Percentiles rank a stretch among this genome's conserved stretches.
Evolutionary conservation across 1,284 basidiomycete genomes (phyloP).

Genomic region (Irpex sp.): DNA sequence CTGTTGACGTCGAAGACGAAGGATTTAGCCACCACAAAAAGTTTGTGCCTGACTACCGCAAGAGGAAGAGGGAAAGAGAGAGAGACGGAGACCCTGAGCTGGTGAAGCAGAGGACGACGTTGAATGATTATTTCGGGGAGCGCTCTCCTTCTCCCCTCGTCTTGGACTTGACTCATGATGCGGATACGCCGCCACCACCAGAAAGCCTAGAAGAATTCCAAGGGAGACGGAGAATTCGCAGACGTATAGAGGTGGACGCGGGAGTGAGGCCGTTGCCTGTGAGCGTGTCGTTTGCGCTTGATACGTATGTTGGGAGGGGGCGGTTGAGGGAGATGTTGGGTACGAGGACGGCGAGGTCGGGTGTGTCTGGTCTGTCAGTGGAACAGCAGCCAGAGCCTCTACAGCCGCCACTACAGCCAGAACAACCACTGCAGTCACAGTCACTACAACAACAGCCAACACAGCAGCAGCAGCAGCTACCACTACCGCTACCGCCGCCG

Average conservation of each 20-base stretch:
- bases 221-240: background rate
- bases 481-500: background rate
- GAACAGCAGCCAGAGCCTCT: too few relatives aligned
- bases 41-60: background rate
- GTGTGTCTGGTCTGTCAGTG: background rate
- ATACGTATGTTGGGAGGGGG: slow-evolving; percentile 54
- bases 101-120: background rate
- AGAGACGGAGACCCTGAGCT: too few relatives aligned
- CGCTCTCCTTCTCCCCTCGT: background rate
- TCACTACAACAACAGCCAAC: too few relatives aligned
- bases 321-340: slow-evolving; percentile 51
- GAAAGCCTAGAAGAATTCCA: too few relatives aligned
- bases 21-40: too few relatives aligned
- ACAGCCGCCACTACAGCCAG: too few relatives aligned
- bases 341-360: slow-evolving; percentile 23
- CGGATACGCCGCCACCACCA: background rate
- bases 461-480: too few relatives aligned
- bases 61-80: background rate
- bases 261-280: slow-evolving; percentile 44
- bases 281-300: slow-evolving; percentile 44
- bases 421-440: too few relatives aligned
- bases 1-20: slow-evolving; percentile 9
- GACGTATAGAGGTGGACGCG: slow-evolving; percentile 35
- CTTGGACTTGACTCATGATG: background rate
- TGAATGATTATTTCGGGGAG: background rate